phyloP scores from a whole-genome alignment of 2,329 filamentous ascomycete species.

The Microsporum audouinii region DNA sequence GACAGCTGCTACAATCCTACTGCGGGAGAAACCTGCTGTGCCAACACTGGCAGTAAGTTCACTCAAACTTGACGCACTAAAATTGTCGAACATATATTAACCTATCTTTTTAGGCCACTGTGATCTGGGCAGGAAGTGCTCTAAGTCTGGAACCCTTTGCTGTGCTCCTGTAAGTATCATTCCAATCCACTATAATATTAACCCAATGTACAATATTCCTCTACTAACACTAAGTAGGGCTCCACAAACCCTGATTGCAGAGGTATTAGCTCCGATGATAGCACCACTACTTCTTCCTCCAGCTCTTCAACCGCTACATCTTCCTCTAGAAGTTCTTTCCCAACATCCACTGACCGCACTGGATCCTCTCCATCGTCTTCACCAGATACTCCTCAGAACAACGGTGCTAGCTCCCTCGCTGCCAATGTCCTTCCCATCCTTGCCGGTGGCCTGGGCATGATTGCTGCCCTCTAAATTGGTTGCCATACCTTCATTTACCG shows the following conservation, averaged over 20 bases:
- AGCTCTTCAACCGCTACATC: neutral
- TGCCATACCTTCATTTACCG: neutral
- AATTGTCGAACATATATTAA: neutral
- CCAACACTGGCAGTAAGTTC: conserved; percentile 1
- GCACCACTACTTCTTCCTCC: neutral
- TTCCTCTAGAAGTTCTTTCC: neutral
- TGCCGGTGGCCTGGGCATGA: conserved; percentile 1
- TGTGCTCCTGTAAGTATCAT: neutral
- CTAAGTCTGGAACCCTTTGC: neutral
- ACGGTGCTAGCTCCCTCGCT: neutral
- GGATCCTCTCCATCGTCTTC: neutral
- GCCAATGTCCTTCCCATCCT: neutral
- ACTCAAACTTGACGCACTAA: neutral
- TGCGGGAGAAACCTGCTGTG: conserved; percentile 1
- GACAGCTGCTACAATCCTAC: neutral
- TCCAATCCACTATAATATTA: neutral
- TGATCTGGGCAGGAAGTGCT: neutral
- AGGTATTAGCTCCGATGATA: neutral
- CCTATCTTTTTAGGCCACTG: neutral
- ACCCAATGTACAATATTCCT: too few species aligned
- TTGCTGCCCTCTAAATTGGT: neutral
- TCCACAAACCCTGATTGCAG: neutral
- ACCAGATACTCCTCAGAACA: neutral
- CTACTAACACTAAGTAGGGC: neutral
- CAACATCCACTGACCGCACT: neutral